Evolutionary conservation across 1,284 basidiomycete species (phyloP).

Genomic region (Entoloma clypeatum): DNA sequence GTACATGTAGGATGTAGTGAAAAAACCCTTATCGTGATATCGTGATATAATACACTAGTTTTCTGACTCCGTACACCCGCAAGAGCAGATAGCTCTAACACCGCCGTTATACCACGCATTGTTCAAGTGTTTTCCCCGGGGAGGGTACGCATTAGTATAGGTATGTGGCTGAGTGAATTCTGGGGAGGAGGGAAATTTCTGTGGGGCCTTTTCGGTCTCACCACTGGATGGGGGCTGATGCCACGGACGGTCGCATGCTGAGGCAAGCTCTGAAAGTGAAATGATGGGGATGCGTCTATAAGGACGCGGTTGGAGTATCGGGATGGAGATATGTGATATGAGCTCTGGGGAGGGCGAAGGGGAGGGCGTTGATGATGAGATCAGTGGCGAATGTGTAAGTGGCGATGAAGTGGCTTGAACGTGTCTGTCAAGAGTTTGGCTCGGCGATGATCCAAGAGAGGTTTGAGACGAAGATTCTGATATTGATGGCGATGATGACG

Average conservation of each 20-base stretch:
- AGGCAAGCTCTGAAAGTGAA: slow-evolving; percentile 44
- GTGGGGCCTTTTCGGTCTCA: background rate
- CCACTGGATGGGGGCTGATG: slow-evolving; percentile 10
- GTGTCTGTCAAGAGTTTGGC: too few species aligned
- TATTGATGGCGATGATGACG: slow-evolving; percentile 11
- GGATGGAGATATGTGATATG: slow-evolving; percentile 28
- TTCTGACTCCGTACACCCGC: slow-evolving; percentile 34
- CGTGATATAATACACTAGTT: slow-evolving; percentile 8
- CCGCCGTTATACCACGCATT: too few species aligned
- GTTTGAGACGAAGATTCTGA: slow-evolving; percentile 14
- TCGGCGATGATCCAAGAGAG: too few species aligned
- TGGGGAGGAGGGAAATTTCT: slow-evolving; percentile 1
- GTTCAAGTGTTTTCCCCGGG: too few species aligned
- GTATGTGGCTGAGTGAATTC: slow-evolving; percentile 9
- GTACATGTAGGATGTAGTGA: too few species aligned
- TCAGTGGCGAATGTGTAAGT: too few species aligned
- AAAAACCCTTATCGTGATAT: too few species aligned
- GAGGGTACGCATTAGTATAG: too few species aligned
- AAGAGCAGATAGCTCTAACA: slow-evolving; percentile 16
- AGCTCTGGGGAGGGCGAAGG: slow-evolving; percentile 18
- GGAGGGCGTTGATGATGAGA: slow-evolving; percentile 7
- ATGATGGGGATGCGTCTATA: slow-evolving; percentile 51
- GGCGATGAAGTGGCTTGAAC: too few species aligned
- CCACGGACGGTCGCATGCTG: slow-evolving; percentile 34
- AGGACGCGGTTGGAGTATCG: slow-evolving; percentile 51